phyloP scores from a whole-genome alignment of 129 eudicot species.

The Daucus carota region DH1_v3.0 NC_030382.2:51291001-51291500 shows the following conservation, averaged over 20 bases:
- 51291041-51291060: slow-evolving; percentile 50
- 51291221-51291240: slow-evolving; percentile 66
- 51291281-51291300: not conserved
- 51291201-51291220: slow-evolving; percentile 71
- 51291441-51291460: not conserved
- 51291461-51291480: not conserved
- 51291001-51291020: slow-evolving; percentile 74
- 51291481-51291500: not conserved
- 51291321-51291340: not conserved
- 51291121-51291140: not conserved
- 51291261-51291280: not conserved
- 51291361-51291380: not conserved
- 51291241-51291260: not conserved
- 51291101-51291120: slow-evolving; percentile 3
- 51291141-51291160: not conserved
- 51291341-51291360: not conserved
- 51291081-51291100: not conserved
- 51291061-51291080: not conserved
- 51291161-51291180: slow-evolving; percentile 60
- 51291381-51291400: not conserved
- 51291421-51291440: not conserved
- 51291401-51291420: not conserved
- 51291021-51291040: slow-evolving; percentile 48
- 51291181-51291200: slow-evolving; percentile 68
- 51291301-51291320: not conserved